phyloP scores from a whole-genome alignment of 495 filamentous ascomycete genomes.

The Aspergillus nanangensis region DNA sequence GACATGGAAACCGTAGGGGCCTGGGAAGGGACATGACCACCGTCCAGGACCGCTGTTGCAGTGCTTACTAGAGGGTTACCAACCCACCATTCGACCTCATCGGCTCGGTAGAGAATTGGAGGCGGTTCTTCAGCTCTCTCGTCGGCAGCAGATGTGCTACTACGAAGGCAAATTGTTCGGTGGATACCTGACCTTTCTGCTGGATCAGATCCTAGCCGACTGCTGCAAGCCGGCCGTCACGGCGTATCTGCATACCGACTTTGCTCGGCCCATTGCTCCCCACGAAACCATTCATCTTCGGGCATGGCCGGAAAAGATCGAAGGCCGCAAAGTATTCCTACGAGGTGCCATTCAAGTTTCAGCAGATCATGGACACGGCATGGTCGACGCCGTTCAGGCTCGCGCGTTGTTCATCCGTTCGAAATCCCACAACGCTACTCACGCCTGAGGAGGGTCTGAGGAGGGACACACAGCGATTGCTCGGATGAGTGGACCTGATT shows the following conservation, averaged over 20 bases:
- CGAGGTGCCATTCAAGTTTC: too few species aligned
- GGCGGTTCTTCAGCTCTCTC: too few species aligned
- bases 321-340: neutral
- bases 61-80: too few species aligned
- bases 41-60: too few species aligned
- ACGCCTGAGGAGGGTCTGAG: too few species aligned
- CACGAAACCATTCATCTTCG: neutral
- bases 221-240: neutral
- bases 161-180: neutral
- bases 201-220: neutral
- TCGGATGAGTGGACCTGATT: too few species aligned
- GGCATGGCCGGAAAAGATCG: neutral
- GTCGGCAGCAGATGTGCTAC: neutral
- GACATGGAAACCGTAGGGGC: too few species aligned
- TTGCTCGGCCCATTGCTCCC: neutral
- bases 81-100: too few species aligned
- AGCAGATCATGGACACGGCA: neutral
- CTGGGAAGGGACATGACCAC: too few species aligned
- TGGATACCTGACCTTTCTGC: neutral
- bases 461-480: too few species aligned
- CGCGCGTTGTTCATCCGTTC: neutral
- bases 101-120: too few species aligned
- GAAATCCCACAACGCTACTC: too few species aligned
- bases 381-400: neutral
- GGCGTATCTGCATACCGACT: neutral